Evolutionary conservation across 2,329 filamentous ascomycete species (phyloP).

Genomic region (Penicillium polonicum): DNA sequence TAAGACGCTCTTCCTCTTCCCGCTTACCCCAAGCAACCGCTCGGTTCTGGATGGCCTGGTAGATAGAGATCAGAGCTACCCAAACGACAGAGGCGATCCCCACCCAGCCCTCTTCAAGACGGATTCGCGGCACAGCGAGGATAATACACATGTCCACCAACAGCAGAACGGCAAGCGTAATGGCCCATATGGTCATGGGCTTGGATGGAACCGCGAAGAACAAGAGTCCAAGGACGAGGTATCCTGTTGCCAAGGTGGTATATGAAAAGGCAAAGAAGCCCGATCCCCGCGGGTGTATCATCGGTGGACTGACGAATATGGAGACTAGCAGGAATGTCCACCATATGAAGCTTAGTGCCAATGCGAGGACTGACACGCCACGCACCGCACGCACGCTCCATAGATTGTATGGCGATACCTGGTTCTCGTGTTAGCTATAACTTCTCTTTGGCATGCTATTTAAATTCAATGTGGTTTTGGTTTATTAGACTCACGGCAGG

Average conservation of each 20-base stretch:
- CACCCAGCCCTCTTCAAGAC: conserved; percentile 85
- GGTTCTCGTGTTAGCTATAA: not conserved
- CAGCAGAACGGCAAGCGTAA: conserved; percentile 66
- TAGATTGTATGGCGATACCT: conserved; percentile 86
- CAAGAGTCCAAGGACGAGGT: conserved; percentile 72
- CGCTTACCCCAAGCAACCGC: conserved; percentile 87
- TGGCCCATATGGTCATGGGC: conserved; percentile 70
- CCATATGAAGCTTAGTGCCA: conserved; percentile 79
- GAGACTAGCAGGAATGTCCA: conserved; percentile 88
- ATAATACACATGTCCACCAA: conserved; percentile 77
- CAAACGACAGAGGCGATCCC: conserved; percentile 83
- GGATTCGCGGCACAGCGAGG: conserved; percentile 68
- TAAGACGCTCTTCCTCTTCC: conserved; percentile 89
- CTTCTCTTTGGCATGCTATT: not conserved
- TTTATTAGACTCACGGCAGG: conserved; percentile 18
- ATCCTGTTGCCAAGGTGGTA: conserved; percentile 72
- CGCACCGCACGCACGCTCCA: conserved; percentile 83
- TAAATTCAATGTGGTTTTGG: too few relatives aligned
- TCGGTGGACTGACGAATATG: conserved; percentile 85
- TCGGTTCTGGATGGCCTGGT: conserved; percentile 75
- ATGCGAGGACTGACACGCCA: conserved; percentile 73
- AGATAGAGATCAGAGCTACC: conserved; percentile 76
- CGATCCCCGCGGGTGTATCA: conserved; percentile 82
- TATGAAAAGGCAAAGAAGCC: conserved; percentile 88
- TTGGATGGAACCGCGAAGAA: conserved; percentile 87